phyloP scores from a whole-genome alignment of 345 rosid genomes.

The Trapa bicornis region DNA sequence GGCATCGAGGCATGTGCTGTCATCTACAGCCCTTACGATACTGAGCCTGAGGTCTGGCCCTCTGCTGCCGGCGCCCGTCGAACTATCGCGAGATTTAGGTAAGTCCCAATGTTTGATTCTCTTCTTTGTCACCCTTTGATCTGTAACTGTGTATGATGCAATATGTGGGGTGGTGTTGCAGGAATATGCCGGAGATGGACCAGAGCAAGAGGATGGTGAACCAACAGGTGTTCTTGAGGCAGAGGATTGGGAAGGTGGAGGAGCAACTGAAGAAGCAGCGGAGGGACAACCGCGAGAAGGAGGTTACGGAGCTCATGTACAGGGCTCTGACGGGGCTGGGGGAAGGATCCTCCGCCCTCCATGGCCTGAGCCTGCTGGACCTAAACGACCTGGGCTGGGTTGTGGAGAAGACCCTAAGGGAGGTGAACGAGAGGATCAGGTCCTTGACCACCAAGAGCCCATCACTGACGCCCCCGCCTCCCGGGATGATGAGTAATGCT shows the following conservation, averaged over 20 bases:
- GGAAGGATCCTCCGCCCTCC: not conserved
- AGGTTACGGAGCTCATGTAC: not conserved
- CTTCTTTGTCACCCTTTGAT: not conserved
- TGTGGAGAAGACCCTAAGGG: not conserved
- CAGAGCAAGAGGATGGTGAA: constrained; percentile 38
- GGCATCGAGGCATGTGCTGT: constrained; percentile 18
- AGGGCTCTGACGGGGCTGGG: not conserved
- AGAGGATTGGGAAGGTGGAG: not conserved
- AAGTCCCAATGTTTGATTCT: not conserved
- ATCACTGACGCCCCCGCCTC: not conserved
- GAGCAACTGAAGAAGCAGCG: constrained; percentile 1
- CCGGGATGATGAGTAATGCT: not conserved
- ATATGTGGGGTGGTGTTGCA: not conserved
- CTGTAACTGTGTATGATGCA: too few relatives aligned
- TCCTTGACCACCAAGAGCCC: not conserved
- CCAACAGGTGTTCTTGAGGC: constrained; percentile 27
- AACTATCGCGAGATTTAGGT: constrained; percentile 12
- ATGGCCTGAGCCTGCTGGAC: not conserved
- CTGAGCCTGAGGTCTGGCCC: constrained; percentile 37
- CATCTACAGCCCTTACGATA: constrained; percentile 15
- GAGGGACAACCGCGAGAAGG: not conserved
- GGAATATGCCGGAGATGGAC: constrained; percentile 27
- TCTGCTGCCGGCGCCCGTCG: constrained; percentile 14
- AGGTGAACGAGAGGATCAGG: constrained; percentile 1
- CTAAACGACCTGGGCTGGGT: not conserved